Evolutionary conservation across 305 asterid genomes (phyloP).

Genomic region (Solanum hybrid): DNA sequence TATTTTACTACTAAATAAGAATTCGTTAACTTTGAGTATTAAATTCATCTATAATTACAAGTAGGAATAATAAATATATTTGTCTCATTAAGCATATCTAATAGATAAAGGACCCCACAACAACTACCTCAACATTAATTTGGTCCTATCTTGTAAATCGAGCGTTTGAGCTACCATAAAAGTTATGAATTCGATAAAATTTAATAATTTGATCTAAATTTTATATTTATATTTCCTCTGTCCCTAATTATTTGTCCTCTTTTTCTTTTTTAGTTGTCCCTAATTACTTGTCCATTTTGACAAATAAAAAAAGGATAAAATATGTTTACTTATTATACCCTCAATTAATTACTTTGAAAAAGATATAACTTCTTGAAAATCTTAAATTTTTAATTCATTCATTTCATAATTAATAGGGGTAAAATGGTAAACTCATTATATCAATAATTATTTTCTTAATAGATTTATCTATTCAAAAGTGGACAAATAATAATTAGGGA

Average conservation of each 20-base stretch:
- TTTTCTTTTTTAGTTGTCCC: too few relatives aligned
- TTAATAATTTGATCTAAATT: not conserved
- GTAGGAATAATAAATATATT: not conserved
- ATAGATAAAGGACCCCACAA: not conserved
- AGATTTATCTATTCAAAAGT: too few relatives aligned
- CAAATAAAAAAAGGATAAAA: too few relatives aligned
- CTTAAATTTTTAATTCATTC: too few relatives aligned
- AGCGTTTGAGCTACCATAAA: not conserved
- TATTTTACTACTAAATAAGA: not conserved
- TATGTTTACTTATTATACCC: too few relatives aligned
- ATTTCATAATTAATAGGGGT: too few relatives aligned
- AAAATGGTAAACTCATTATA: too few relatives aligned
- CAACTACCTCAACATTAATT: not conserved
- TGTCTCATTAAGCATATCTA: not conserved
- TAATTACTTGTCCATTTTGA: too few relatives aligned
- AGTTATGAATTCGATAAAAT: not conserved
- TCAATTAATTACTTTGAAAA: too few relatives aligned
- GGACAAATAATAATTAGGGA: too few relatives aligned
- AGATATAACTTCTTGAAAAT: too few relatives aligned
- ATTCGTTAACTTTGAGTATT: not conserved
- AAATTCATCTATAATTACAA: not conserved
- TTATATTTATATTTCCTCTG: not conserved
- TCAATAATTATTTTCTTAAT: too few relatives aligned
- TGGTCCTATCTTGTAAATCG: not conserved
- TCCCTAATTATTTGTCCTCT: fast-evolving